A percentile compares a stretch with the other conserved stretches of the same genome.
Evolutionary conservation across 208 protist genomes (phyloP).

Genomic region (Trypanosoma melophagium): DNA sequence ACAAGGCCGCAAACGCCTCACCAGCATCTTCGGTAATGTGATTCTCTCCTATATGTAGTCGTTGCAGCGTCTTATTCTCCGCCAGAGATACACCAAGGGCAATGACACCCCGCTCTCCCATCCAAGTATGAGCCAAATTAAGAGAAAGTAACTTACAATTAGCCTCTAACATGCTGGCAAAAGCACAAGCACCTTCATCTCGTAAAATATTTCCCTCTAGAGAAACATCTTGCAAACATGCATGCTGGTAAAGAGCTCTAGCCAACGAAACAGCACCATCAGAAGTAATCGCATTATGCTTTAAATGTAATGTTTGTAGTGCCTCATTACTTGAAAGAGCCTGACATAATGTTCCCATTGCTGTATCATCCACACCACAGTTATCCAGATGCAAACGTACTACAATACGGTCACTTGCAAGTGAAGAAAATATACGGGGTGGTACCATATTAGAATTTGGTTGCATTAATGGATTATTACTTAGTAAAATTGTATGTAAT

Average conservation of each 20-base stretch:
- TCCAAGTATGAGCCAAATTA: constrained; percentile 64
- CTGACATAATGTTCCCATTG: constrained; percentile 59
- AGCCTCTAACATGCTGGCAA: constrained; percentile 63
- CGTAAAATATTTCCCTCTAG: constrained; percentile 66
- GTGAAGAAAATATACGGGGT: constrained; percentile 37
- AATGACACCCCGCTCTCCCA: constrained; percentile 79
- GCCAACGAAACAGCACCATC: constrained; percentile 64
- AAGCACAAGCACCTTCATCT: constrained; percentile 79
- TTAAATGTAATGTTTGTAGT: constrained; percentile 56
- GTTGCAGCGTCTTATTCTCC: constrained; percentile 58
- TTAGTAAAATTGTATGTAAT: constrained; percentile 61
- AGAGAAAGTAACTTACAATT: constrained; percentile 56
- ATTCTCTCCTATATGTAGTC: constrained; percentile 71
- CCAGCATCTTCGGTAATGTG: constrained; percentile 79
- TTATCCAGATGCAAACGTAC: constrained; percentile 53
- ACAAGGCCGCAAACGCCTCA: constrained; percentile 66
- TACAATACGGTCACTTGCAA: constrained; percentile 57
- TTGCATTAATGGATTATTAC: constrained; percentile 63
- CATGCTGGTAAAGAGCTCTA: constrained; percentile 59
- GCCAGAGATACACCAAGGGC: constrained; percentile 84
- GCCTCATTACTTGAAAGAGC: constrained; percentile 54
- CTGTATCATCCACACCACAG: constrained; percentile 59
- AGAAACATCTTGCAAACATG: constrained; percentile 48
- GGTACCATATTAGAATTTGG: constrained; percentile 18
- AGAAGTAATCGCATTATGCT: constrained; percentile 55